Evolutionary conservation across 352 stramenopile species (phyloP), one percentile per base, ranked within the genome.

Genomic region (Globisporangium viniferum): DNA sequence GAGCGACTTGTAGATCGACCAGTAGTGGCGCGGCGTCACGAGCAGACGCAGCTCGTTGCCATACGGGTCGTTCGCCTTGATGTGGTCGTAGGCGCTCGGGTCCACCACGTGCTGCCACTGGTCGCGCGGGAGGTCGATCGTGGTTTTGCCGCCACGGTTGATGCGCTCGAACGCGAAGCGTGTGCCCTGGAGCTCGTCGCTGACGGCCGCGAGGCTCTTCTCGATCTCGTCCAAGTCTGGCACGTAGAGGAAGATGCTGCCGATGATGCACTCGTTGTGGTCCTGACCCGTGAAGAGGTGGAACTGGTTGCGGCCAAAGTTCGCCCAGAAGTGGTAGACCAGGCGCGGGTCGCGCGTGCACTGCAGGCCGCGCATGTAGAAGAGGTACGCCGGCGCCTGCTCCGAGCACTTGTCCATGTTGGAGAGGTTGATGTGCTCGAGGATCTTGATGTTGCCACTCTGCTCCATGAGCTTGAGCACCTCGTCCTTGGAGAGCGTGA

Each of bases 351-450:
- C 83, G 14, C 81, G 81, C 64, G 83, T 77, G 76, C 83, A 91
- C 59, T 79, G 77, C 29, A 91, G 72, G 0, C 81, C 81, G 59
- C 79, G 73, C 69, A 91, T 84, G 71, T 88, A 91, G 72, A 90
- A 91, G 54, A 82, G 75, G 67, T 76, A 84, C 14, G 46, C 73
- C 10, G 81, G 77, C 3, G 79, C 72, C 31, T 70, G 36, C 64
- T 85, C 80, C 31, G 80, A 74, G 72, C 81, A 86, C 67, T 78
- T 77, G 58, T 84, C 77, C 55, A 70, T 74, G 71, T 86, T 90
- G 57, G 81, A 82, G 55, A 91, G 68, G 68, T 91, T 91, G 36
- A 91, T 79, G 68, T 91, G 83, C 69, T 91, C 83, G 35, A 91
- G 70, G 66, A 91, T 83, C 68, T 83, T 83, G 73, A 90, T 81